Base-by-base conservation (phyloP, 306 rosid species). In the Quercus aquifolioides region DNA sequence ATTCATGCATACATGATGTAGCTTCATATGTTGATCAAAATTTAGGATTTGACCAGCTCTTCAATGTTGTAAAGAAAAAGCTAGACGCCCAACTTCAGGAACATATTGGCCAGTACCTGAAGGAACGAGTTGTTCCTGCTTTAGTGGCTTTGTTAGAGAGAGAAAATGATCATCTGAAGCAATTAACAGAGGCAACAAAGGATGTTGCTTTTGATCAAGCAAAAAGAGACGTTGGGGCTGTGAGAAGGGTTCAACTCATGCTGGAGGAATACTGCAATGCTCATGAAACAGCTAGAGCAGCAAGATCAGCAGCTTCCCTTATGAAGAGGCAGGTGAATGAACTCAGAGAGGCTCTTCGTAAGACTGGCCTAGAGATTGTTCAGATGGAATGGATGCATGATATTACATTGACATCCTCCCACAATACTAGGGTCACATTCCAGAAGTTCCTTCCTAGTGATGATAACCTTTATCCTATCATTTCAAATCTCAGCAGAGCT, bases 201-300 rank as follows among this genome's bases (percentile, higher is more conserved):
- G 97, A 89, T 75, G 75, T 72, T 76, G 58, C 78, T 78, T 78
- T 81, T 79, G 91, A 89, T 80, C 88, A 79, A 78, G 89, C 71
- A 70, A 91, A 82, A 78, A 91, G 82, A 55, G 97, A 91, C 51
- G n/a, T 21, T 3, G 97, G 83, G 72, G 85, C 88, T 78, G 87
- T 82, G 68, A 89, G 71, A 70, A 94, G 82, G 85, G 90, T 94
- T 84, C 83, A 79, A 67, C 83, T 30, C 78, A 92, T 94, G 93
- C 97, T 94, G 18, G 92, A 92, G 79, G 98, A 92, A 80, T 92
- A 92, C 82, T 94, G 97, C 79, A 89, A 88, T 90, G 90, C 91
- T 38, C 97, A 92, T 90, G 97, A 91, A 88, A 92, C 98, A 60
- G 93, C 97, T 82, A 91, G 93, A 89, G 97, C 97, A 56, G 98